Base-by-base conservation (phyloP, 345 rosid genomes). In the Murraya paniculata region DNA sequence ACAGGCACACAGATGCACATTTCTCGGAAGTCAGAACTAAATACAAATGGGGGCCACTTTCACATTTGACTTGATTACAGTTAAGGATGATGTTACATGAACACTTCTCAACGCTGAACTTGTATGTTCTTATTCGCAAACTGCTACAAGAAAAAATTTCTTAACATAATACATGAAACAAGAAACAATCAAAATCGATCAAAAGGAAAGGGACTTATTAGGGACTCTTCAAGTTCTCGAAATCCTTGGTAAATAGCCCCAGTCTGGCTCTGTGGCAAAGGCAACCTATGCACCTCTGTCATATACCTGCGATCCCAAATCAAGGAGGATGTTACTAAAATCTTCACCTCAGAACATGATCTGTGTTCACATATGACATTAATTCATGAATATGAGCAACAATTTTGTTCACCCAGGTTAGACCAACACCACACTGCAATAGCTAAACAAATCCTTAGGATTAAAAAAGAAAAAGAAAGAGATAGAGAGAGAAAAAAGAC, bases 141-240 rank as follows among this genome's bases (percentile, higher is more conserved):
- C 10, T 67, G 78, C 45, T 35, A 72, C 65, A 39, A 53, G 31
- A 68, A 50, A 64, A 33, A 58, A n/a, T 39, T 13, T 10, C 0
- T 72, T 55, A 77, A 53, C 79, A 74, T 62, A 82, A 62, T 72
- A 28, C 36, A 77, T 59, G 39, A 64, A 61, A 72, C 38, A 50
- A 41, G 30, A 62, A 82, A 66, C 79, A 75, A 82, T 89, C 83
- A 89, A 84, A 74, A 86, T 71, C 86, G 71, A 64, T 86, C 81
- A 71, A 81, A 87, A 66, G 96, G 84, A 81, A 85, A 89, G 58
- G 93, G 85, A 77, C 87, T 87, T 73, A 89, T 82, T 67, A 95
- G 89, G 80, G 97, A 93, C 82, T 92, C 96, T 82, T 96, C 99
- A 31, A 96, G 96, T 81, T 92, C 94, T 79, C 90, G 87, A 60